Evolutionary conservation across 2,329 filamentous ascomycete species (phyloP).

Genomic region (Neonectria sp.): DNA sequence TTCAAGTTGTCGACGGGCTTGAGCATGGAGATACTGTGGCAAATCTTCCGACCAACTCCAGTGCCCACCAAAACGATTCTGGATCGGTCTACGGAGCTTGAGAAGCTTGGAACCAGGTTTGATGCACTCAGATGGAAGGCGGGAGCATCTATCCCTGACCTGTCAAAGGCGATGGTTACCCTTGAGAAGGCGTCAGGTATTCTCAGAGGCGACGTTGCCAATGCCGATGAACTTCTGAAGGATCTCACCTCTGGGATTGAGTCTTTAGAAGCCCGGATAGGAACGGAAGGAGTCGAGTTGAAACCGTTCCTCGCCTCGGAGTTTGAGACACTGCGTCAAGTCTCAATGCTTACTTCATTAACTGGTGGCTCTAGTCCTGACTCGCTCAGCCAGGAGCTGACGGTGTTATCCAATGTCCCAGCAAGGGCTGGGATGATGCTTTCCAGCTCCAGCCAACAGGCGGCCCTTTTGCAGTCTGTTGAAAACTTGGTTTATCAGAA

Average conservation of each 20-base stretch:
- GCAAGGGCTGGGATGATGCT: constrained; percentile 53
- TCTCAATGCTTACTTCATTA: constrained; percentile 59
- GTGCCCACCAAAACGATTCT: constrained; percentile 63
- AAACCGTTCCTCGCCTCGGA: constrained; percentile 67
- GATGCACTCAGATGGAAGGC: constrained; percentile 74
- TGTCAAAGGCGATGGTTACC: constrained; percentile 68
- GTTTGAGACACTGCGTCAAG: constrained; percentile 72
- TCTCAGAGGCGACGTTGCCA: constrained; percentile 60
- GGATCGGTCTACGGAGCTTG: constrained; percentile 65
- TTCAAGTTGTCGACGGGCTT: constrained; percentile 83
- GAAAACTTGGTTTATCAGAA: constrained; percentile 62
- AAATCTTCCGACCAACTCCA: constrained; percentile 75
- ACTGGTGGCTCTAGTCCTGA: constrained; percentile 2
- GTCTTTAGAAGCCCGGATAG: constrained; percentile 63
- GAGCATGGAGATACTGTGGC: constrained; percentile 87
- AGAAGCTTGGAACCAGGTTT: constrained; percentile 71
- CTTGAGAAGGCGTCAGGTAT: constrained; percentile 70
- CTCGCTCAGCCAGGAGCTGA: constrained; percentile 54
- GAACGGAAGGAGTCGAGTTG: constrained; percentile 57
- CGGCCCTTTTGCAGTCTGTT: constrained; percentile 61
- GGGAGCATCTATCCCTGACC: constrained; percentile 64
- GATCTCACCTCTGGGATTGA: constrained; percentile 67
- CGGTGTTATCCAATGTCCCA: constrained; percentile 63
- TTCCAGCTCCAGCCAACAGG: constrained; percentile 53
- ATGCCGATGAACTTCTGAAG: constrained; percentile 63